phyloP scores from a whole-genome alignment of 306 rosid species.

The Lagenaria siceraria region DNA sequence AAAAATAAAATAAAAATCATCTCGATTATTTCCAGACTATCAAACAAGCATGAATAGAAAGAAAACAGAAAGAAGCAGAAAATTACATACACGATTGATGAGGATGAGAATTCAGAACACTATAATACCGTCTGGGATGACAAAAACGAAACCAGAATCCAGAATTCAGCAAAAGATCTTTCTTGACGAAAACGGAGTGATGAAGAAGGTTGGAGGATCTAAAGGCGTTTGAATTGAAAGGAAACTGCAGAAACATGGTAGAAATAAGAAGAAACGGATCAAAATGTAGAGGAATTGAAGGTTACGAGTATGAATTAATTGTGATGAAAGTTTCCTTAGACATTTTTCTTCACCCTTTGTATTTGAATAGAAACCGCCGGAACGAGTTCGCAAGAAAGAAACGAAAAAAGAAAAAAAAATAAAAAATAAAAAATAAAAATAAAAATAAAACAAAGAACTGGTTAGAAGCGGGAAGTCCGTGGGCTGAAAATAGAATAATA shows the following conservation, averaged over 20 bases:
- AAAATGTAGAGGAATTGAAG: not conserved
- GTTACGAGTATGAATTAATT: not conserved
- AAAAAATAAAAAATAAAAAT: not conserved
- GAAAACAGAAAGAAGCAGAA: not conserved
- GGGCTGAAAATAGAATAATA: constrained; percentile 13
- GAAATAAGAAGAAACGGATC: not conserved
- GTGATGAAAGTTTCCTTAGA: not conserved
- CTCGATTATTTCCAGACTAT: not conserved
- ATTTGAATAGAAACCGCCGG: constrained; percentile 14
- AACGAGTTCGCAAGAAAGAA: not conserved
- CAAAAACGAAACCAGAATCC: not conserved
- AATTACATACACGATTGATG: not conserved
- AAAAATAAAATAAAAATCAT: not conserved
- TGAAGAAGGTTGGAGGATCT: not conserved
- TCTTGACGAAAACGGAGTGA: not conserved
- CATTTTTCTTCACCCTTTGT: not conserved
- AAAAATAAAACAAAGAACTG: not conserved
- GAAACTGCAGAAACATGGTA: constrained; percentile 3
- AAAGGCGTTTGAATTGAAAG: not conserved
- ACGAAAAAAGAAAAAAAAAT: not conserved
- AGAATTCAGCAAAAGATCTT: not conserved
- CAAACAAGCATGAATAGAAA: not conserved
- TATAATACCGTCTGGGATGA: not conserved
- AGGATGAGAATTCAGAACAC: not conserved
- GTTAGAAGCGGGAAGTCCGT: constrained; percentile 48